Evolutionary conservation across 2,329 filamentous ascomycete species (phyloP), one percentile per base, ranked within the genome.

Genomic region (Fusarium ambrosium): DNA sequence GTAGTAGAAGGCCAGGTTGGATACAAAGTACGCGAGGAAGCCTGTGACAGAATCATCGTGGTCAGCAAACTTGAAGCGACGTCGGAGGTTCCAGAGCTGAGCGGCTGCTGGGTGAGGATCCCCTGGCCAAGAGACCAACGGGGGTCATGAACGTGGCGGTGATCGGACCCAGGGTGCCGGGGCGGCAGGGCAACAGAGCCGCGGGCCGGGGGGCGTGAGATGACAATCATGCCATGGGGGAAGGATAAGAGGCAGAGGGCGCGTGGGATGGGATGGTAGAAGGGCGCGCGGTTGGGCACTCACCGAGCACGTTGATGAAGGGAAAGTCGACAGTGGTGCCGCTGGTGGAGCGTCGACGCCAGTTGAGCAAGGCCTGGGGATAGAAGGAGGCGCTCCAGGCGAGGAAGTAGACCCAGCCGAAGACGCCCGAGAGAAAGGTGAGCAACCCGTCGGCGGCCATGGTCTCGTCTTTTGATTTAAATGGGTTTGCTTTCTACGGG

Each of bases 381-480:
- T 98, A 98, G 85, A 98, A 98, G 18, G 95, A 97, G 18, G 92
- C 85, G 14, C 94, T 96, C 96, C 96, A 97, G 83, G 89, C 91
- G 59, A 92, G 74, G 73, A 90, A 92, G 84, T 95, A 95, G 80
- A 92, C 84, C 93, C 93, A 95, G 82, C 93, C 93, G 77, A 94
- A 90, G 36, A 93, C 80, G 79, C 86, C 88, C 61, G 89, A 91
- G 20, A 90, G 64, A 67, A 87, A 77, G 34, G 81, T 76, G 68
- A 91, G 86, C 73, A 90, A 85, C 63, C 80, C 79, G 51, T 70
- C 69, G 48, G 69, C 69, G 51, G 69, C 59, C 75, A 79, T 78
- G 64, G 51, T 53, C 51, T 14, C 53, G 61, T 32, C 45, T 27
- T 64, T 18, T 58, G 51, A 20, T 24, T 59, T 22, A 18, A 37